These are phyloP conservation scores for Ajuga chamaepitys DNA, from an alignment of 257 asterid genomes.

Conservation along the genomic window DNA sequence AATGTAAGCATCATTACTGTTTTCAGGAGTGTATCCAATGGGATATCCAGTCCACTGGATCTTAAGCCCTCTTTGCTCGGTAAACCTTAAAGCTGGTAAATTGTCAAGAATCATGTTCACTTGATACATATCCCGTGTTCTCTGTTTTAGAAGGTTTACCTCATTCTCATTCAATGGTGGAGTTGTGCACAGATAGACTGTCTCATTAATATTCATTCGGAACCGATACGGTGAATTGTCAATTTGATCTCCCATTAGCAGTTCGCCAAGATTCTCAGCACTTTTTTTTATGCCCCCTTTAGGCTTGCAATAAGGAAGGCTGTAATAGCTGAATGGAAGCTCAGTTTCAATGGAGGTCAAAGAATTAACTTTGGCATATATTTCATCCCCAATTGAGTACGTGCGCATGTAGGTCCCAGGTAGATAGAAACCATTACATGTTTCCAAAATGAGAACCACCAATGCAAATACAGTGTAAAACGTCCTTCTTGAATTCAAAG, in stretches of 20 bases:
- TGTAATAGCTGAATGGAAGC: constrained; percentile 73
- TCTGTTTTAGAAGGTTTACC: constrained; percentile 61
- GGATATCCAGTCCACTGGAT: constrained; percentile 80
- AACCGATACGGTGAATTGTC: constrained; percentile 74
- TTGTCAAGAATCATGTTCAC: constrained; percentile 72
- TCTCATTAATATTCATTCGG: constrained; percentile 53
- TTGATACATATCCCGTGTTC: constrained; percentile 64
- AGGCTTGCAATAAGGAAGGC: constrained; percentile 68
- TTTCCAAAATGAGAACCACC: constrained; percentile 34
- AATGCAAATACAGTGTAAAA: constrained; percentile 23
- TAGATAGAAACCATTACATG: constrained; percentile 57
- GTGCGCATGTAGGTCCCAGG: constrained; percentile 75
- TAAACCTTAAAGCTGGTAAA: constrained; percentile 61
- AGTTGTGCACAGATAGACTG: constrained; percentile 60
- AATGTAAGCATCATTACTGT: constrained; percentile 49
- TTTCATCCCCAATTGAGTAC: constrained; percentile 44
- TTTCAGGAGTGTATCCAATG: constrained; percentile 53
- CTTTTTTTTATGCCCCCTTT: constrained; percentile 58
- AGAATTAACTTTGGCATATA: constrained; percentile 62
- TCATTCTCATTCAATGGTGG: constrained; percentile 42
- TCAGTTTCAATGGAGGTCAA: constrained; percentile 73
- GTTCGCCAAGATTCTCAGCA: constrained; percentile 76
- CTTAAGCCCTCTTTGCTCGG: constrained; percentile 54
- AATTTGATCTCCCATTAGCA: constrained; percentile 73
- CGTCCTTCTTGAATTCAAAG: constrained; percentile 38